Evolutionary conservation across 208 protist species (phyloP), one percentile per base, ranked within the genome.

Genomic region (Wallacemonas sp.): DNA sequence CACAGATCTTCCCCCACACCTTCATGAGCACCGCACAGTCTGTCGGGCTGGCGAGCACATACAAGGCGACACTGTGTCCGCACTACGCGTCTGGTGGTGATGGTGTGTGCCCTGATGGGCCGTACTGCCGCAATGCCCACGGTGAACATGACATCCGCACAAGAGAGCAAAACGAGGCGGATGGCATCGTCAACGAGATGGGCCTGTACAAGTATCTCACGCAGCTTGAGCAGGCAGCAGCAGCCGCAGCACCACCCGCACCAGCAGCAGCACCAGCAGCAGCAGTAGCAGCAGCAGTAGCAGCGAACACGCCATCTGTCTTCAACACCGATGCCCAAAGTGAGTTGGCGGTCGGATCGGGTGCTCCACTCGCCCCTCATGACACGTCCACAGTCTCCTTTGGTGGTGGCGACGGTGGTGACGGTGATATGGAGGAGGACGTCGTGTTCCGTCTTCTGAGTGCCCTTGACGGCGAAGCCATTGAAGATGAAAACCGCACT

Each of bases 101-200:
- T 5, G 30, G 5, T 4, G 52, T 17, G 29, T 58, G 52, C 32
- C 12, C 14, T 4, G 32, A 58, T 41, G 52, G 52, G 21, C 32
- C 19, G 9, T 58, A 30, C 52, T 58, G 52, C n/a, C 52, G 52
- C 23, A 11, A 26, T 24, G 52, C 52, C 2, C 52, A 58, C 19
- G 52, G 52, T 0, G 52, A 4, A 2, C 3, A 9, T 19, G 52
- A 58, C 52, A 17, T 33, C n/a, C 52, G 52, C 11, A 58, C 52
- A n/a, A 9, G 2, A n/a, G 52, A 9, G 29, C 44, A 67, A 30
- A 67, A 49, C n/a, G 48, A 49, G 46, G 48, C 44, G 16, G 61
- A 67, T 19, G 36, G 44, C 21, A 67, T 67, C 29, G 61, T 57
- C 34, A 58, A 30, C 14, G 61, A 67, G 34, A 8, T 58, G 24